Percentiles rank a stretch among this genome's conserved stretches.
phyloP scores from a whole-genome alignment of 2,329 filamentous ascomycete species.

The Aureobasidium vineae region DNA sequence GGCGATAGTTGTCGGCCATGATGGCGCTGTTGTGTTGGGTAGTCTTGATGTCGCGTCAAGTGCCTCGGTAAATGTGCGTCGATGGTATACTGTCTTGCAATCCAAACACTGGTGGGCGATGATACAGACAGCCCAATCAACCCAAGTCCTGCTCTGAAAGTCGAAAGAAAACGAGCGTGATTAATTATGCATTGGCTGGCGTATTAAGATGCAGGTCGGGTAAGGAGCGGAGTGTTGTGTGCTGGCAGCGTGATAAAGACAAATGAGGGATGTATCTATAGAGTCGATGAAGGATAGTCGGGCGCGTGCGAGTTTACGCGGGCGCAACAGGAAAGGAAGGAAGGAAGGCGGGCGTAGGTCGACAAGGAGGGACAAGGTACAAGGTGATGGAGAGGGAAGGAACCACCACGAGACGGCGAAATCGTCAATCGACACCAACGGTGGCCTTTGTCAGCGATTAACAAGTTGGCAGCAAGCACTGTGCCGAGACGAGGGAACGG shows the following conservation, averaged over 20 bases:
- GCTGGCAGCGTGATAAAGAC: constrained; percentile 9
- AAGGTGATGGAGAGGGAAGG: constrained; percentile 24
- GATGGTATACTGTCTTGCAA: constrained; percentile 6
- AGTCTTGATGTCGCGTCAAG: not conserved
- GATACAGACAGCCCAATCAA: not conserved
- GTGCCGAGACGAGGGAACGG: constrained; percentile 17
- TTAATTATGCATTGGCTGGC: constrained; percentile 24
- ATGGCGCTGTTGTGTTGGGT: not conserved
- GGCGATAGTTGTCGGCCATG: constrained; percentile 23
- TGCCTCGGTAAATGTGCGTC: not conserved
- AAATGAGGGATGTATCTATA: constrained; percentile 20
- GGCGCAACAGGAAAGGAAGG: constrained; percentile 4
- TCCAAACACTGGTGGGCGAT: constrained; percentile 3
- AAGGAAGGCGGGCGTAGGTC: constrained; percentile 9
- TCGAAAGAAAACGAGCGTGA: constrained; percentile 18
- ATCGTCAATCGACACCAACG: constrained; percentile 26
- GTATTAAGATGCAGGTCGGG: constrained; percentile 22
- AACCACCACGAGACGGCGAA: constrained; percentile 24
- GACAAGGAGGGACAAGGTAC: constrained; percentile 23
- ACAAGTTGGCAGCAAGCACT: constrained; percentile 18
- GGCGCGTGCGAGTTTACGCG: not conserved
- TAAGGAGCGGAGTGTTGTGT: constrained; percentile 14
- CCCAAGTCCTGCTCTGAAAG: not conserved
- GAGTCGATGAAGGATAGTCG: constrained; percentile 23
- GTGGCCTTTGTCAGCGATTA: constrained; percentile 23